Conservation (phyloP, 768 basidiomycete species). For the Tulasnella sp. region DNA sequence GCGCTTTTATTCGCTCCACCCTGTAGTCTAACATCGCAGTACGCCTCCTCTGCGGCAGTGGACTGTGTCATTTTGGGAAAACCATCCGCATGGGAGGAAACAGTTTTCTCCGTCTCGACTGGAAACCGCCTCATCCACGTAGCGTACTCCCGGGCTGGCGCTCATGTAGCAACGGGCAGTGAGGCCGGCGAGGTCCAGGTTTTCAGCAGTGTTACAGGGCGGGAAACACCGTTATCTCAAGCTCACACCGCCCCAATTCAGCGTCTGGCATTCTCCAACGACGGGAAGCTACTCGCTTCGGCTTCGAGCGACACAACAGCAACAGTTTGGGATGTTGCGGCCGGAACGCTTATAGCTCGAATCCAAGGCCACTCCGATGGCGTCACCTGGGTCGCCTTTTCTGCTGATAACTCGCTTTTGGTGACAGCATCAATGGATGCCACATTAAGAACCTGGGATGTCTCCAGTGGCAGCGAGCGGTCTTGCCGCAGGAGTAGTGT, state of each 20-base stretch:
- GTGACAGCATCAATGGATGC: neutral
- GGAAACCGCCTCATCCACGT: too few species aligned
- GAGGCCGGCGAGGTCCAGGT: too few species aligned
- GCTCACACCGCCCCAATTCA: neutral
- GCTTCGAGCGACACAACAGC: neutral
- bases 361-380: neutral
- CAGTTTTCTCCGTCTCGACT: too few species aligned
- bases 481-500: neutral
- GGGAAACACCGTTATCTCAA: neutral
- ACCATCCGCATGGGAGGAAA: too few species aligned
- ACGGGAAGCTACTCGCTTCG: neutral
- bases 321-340: neutral
- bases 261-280: neutral
- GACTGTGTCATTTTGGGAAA: too few species aligned
- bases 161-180: too few species aligned
- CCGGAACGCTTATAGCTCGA: neutral
- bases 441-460: neutral
- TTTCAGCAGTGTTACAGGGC: neutral
- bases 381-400: neutral
- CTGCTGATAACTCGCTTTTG: neutral
- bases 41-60: too few species aligned
- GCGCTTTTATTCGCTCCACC: too few species aligned
- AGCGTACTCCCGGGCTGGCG: too few species aligned
- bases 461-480: neutral
- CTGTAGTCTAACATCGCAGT: too few species aligned